Evolutionary conservation across 768 basidiomycete species (phyloP), one percentile per base, ranked within the genome.

Genomic region (Tricholoma sp.): DNA sequence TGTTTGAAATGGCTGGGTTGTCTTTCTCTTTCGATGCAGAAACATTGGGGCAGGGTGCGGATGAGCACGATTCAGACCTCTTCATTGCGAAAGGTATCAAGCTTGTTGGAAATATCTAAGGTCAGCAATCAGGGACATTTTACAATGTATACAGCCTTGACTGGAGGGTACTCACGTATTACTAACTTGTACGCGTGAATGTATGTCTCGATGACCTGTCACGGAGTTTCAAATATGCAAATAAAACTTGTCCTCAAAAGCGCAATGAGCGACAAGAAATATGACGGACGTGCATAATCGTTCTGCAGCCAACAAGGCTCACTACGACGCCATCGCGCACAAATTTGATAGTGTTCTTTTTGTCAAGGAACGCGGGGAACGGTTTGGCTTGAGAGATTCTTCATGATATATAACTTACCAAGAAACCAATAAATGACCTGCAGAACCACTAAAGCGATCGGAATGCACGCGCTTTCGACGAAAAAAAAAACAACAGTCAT

Each of bases 1-100:
- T 75, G 2, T 89, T 87, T 57, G 80, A 78, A 37, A 70, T 63
- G 0, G 85, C 82, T 1, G 84, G 83, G 3, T 66, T 91, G 57
- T 72, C 75, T 11, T 71, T 82, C 53, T 66, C 67, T 31, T 80
- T 81, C 52, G 63, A 74, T 29, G 62, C 67, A 5, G 58, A 62
- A 18, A 76, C 66, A 5, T 73, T 55, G 57, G 19, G 29, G 11
- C 12, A 52, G 14, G 7, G 21, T 34, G 31, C 9, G 5, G 19
- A 35, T 34, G 50, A 19, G 11, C 50, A 52, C 5, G 31, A 52
- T 51, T 11, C 77, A 1, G 67, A 73, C 22, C 59, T 85, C 18
- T 88, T 89, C 69, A 64, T 88, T 19, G 84, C 83, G 0, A 76
- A 75, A 59, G 84, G 82, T 59, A 51, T 31, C 52, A 50, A 52